Base-by-base conservation (phyloP, 768 basidiomycete genomes). In the Phylloporus arenicola region DNA sequence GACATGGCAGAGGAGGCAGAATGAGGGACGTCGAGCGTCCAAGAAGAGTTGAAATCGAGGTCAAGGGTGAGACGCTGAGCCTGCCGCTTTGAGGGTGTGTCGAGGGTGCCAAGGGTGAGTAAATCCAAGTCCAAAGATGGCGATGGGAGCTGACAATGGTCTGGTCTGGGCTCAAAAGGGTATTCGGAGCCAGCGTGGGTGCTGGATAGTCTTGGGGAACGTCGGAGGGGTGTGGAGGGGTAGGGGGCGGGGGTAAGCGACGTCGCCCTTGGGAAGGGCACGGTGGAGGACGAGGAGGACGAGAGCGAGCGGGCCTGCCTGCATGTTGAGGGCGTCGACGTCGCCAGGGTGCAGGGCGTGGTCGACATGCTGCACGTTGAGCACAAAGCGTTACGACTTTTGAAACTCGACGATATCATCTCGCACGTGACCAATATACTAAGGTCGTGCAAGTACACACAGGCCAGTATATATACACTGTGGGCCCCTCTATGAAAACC, bases 301-400 rank as follows among this genome's bases (percentile, higher is more conserved):
- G 47, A 47, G 52, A 19, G 47, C 20, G 49, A 53, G 46, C 48
- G 48, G 13, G 19, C 16, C n/a, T 44, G 37, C 1, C 48, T 48
- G 48, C 47, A 50, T 45, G 38, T 17, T 31, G 43, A 38, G 27
- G 45, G 24, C 6, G 48, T n/a, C 12, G 39, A 55, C 40, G 25
- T 35, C 37, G 41, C 37, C 19, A 33, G 61, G 60, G 63, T 58
- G 1, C 50, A 53, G 9, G 39, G 64, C 64, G 62, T 65, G 64
- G 64, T 27, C 50, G 58, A 67, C 64, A 65, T 64, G 63, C 60
- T 60, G 62, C 62, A 64, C 56, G 50, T 41, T 56, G 20, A 51
- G 17, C 49, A 42, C 34, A 12, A 45, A 45, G 19, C 16, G 25
- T 29, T 16, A 38, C 27, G 20, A 51, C 37, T 48, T 22, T 31